phyloP scores from a whole-genome alignment of 495 filamentous ascomycete genomes.

The Penicillium crystallinum region DNA sequence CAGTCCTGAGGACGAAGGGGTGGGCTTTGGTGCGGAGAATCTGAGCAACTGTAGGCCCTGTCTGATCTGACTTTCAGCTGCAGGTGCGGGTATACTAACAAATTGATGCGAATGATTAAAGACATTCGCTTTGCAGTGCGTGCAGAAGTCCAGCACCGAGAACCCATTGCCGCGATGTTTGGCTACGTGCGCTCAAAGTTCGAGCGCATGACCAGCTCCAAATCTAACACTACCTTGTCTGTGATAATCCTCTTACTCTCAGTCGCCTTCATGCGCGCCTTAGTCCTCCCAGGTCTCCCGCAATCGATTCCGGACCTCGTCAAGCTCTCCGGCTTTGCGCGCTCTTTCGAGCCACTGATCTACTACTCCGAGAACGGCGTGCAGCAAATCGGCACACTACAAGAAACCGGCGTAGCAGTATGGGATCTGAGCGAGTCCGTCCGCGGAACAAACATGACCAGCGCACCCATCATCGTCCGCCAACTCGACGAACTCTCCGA shows the following conservation, averaged over 20 bases:
- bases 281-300: conserved; percentile 61
- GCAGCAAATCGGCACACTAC: conserved; percentile 75
- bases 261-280: conserved; percentile 53
- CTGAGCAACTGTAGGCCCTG: conserved; percentile 52
- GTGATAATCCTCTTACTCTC: conserved; percentile 53
- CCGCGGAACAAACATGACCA: conserved; percentile 82
- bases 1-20: conserved; percentile 28
- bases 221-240: conserved; percentile 62
- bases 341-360: conserved; percentile 85
- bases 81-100: conserved; percentile 36
- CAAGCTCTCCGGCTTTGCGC: conserved; percentile 81
- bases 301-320: conserved; percentile 79
- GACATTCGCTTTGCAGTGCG: conserved; percentile 82
- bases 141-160: conserved; percentile 82
- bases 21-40: conserved; percentile 36
- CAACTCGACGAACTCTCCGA: conserved; percentile 80
- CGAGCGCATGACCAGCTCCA: conserved; percentile 49
- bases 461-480: conserved; percentile 74
- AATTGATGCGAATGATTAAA: conserved; percentile 30
- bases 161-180: conserved; percentile 74
- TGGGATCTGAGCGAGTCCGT: conserved; percentile 90
- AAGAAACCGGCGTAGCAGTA: conserved; percentile 84
- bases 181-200: conserved; percentile 54
- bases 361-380: conserved; percentile 87
- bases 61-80: conserved; percentile 20